Evolutionary conservation across 2,329 filamentous ascomycete genomes (phyloP).

Genomic region (Mycogone perniciosa): DNA sequence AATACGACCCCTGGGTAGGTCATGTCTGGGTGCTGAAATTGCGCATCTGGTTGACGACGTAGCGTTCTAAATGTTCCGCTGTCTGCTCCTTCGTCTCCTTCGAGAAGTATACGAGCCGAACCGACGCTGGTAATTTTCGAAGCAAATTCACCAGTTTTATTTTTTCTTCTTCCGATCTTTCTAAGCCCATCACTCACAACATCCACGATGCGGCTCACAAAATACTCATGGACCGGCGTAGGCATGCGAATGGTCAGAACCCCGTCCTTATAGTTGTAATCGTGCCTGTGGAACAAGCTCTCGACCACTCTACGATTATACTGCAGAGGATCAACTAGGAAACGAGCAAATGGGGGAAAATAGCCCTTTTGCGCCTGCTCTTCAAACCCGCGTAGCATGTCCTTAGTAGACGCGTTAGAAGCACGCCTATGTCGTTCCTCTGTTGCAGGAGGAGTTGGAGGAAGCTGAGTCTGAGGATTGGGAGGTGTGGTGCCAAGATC

Average conservation of each 20-base stretch:
- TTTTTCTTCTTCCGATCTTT: not conserved
- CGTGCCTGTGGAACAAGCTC: too few relatives aligned
- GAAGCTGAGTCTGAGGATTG: too few relatives aligned
- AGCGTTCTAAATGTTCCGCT: not conserved
- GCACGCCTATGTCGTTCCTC: too few relatives aligned
- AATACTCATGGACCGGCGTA: conserved; percentile 9
- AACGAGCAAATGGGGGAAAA: too few relatives aligned
- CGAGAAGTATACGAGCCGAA: not conserved
- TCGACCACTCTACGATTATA: too few relatives aligned
- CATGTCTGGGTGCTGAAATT: conserved; percentile 11
- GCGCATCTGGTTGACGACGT: conserved; percentile 13
- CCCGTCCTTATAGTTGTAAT: too few relatives aligned
- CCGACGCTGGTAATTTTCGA: conserved; percentile 2
- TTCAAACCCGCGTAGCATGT: too few relatives aligned
- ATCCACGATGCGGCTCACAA: not conserved
- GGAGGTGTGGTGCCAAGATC: too few relatives aligned
- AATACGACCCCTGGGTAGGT: conserved; percentile 15
- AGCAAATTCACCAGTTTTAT: not conserved
- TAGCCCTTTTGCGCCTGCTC: too few relatives aligned
- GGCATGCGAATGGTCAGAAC: conserved; percentile 9
- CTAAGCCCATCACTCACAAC: not conserved
- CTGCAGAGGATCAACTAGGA: too few relatives aligned
- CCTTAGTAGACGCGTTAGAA: too few relatives aligned
- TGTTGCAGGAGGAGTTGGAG: too few relatives aligned
- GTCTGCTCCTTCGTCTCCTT: not conserved